A percentile compares a stretch with the other conserved stretches of the same genome.
These are phyloP conservation scores for Pterula multifida DNA, from an alignment of 1,284 basidiomycete species.

Conservation along the genomic window DNA sequence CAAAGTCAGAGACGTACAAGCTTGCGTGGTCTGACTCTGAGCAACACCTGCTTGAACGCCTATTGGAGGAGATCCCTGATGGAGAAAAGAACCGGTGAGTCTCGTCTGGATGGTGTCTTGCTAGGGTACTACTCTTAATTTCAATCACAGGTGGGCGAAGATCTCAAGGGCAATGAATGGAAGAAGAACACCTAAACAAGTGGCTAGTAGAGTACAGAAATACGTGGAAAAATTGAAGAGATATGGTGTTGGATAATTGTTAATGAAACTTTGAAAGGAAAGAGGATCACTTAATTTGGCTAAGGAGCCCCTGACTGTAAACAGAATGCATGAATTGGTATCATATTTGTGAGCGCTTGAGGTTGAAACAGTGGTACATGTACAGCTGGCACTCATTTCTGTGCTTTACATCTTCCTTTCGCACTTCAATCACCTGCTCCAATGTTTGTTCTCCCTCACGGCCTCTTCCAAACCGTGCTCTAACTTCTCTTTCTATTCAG, in stretches of 20 bases:
- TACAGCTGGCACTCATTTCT: background rate
- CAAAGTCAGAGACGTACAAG: slow-evolving; percentile 61
- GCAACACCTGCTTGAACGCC: slow-evolving; percentile 59
- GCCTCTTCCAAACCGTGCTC: background rate
- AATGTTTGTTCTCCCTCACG: background rate
- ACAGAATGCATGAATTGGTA: background rate
- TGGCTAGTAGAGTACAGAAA: slow-evolving; percentile 77
- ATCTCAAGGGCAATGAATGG: slow-evolving; percentile 73
- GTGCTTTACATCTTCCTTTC: background rate
- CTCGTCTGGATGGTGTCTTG: background rate
- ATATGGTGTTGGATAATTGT: slow-evolving; percentile 29
- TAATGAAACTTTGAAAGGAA: background rate
- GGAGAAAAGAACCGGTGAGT: slow-evolving; percentile 59
- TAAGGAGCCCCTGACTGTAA: background rate
- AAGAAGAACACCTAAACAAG: slow-evolving; percentile 60
- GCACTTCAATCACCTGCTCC: background rate
- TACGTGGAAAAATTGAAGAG: slow-evolving; percentile 73
- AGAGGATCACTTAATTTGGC: background rate
- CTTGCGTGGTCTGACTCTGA: slow-evolving; percentile 64
- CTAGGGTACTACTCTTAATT: slow-evolving; percentile 3
- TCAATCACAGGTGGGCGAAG: slow-evolving; percentile 63
- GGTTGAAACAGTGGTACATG: no score
- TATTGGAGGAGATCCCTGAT: slow-evolving; percentile 63
- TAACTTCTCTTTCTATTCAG: background rate
- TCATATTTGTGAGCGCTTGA: no score